phyloP scores from a whole-genome alignment of 2,329 filamentous ascomycete genomes.

The Colletotrichum coccodes region DNA sequence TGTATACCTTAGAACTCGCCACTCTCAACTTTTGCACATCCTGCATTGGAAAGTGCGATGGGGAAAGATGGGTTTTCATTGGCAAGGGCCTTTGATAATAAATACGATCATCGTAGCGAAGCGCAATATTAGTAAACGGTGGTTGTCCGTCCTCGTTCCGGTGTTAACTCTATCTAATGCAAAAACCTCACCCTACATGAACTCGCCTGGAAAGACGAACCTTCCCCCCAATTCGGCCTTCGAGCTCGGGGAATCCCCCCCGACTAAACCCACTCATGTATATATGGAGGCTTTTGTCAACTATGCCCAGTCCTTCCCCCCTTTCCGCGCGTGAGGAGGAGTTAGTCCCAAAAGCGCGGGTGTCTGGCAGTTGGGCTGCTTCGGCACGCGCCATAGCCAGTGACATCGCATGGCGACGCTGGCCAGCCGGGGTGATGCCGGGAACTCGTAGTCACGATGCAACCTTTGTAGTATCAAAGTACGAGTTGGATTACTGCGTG shows the following conservation, averaged over 20 bases:
- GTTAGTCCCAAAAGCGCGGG: not conserved
- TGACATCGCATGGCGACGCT: not conserved
- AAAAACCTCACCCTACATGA: too few species aligned
- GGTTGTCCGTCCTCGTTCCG: too few species aligned
- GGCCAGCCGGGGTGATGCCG: slow-evolving; percentile 2
- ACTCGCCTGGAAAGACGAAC: not conserved
- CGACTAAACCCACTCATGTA: not conserved
- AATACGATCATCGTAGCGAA: too few species aligned
- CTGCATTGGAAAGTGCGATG: not conserved
- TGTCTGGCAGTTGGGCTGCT: slow-evolving; percentile 3
- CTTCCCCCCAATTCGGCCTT: not conserved
- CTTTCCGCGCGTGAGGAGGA: not conserved
- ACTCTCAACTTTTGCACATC: not conserved
- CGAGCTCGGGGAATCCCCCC: not conserved
- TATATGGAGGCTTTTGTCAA: not conserved
- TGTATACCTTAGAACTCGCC: not conserved
- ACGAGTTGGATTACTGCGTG: not conserved
- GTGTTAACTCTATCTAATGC: too few species aligned
- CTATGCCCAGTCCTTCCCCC: slow-evolving; percentile 1
- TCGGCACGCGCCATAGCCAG: not conserved
- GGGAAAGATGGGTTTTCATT: not conserved
- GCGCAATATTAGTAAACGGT: too few species aligned
- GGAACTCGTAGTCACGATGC: not conserved
- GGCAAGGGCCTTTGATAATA: too few species aligned
- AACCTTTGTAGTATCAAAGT: not conserved